These are phyloP conservation scores for Pseudopyrenochaeta lycopersici DNA, from an alignment of 2,329 filamentous ascomycete genomes.

Conservation along the genomic window DNA sequence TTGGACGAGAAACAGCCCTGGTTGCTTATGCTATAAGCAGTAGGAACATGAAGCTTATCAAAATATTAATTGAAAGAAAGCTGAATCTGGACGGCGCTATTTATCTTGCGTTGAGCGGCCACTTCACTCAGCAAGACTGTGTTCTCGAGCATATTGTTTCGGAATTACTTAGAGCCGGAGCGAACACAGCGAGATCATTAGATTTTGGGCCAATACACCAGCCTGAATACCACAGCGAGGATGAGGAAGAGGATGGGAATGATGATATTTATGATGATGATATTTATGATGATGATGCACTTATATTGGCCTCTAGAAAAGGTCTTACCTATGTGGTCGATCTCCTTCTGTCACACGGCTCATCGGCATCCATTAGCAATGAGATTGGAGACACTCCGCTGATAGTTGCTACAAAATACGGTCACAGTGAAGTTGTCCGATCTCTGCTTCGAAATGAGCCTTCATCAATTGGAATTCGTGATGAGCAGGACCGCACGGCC, in stretches of 20 bases:
- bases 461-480: too few relatives aligned
- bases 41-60: slow-evolving; percentile 7
- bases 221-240: too few relatives aligned
- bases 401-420: too few relatives aligned
- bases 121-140: background rate
- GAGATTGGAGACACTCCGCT: too few relatives aligned
- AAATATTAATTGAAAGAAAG: slow-evolving; percentile 4
- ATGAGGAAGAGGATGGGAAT: too few relatives aligned
- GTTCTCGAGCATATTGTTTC: slow-evolving; percentile 4
- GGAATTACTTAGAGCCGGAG: slow-evolving; percentile 10
- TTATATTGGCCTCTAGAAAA: background rate
- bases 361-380: too few relatives aligned
- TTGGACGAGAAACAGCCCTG: slow-evolving; percentile 3
- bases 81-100: slow-evolving; percentile 7
- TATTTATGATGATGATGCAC: background rate
- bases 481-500: too few relatives aligned
- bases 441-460: too few relatives aligned
- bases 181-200: slow-evolving; percentile 1
- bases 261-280: background rate
- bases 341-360: background rate
- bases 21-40: slow-evolving; percentile 5
- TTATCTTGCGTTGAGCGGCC: slow-evolving; percentile 1
- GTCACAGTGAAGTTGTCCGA: too few relatives aligned
- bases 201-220: background rate
- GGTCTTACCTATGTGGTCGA: background rate